These are phyloP conservation scores for Leucocoprinus birnbaumii DNA, from an alignment of 768 basidiomycete genomes.

Conservation along the genomic window DNA sequence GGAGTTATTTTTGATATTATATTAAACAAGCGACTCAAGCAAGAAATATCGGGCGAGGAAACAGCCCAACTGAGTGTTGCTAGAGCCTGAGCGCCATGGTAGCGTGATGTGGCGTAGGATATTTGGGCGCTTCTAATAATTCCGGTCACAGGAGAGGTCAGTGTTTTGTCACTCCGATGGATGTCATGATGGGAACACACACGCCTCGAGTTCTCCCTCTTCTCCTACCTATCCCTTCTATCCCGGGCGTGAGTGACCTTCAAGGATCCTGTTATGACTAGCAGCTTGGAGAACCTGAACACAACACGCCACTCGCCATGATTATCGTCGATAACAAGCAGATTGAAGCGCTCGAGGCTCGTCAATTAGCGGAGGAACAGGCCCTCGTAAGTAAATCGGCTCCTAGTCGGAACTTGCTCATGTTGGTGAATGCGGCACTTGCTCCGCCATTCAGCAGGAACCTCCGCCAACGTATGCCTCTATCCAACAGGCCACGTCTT, in stretches of 20 bases:
- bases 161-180: background rate
- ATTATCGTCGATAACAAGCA: slow-evolving; percentile 25
- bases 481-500: slow-evolving; percentile 15
- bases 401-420: too few species aligned
- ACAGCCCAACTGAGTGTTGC: too few species aligned
- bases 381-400: slow-evolving; percentile 15
- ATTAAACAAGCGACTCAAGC: too few species aligned
- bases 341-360: slow-evolving; percentile 22
- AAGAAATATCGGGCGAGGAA: too few species aligned
- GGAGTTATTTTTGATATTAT: too few species aligned
- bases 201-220: background rate
- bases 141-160: too few species aligned
- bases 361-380: slow-evolving; percentile 22
- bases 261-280: slow-evolving; percentile 6
- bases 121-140: too few species aligned
- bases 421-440: background rate
- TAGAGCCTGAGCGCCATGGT: too few species aligned
- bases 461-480: slow-evolving; percentile 31
- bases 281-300: background rate
- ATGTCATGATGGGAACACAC: slow-evolving; percentile 8
- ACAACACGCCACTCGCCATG: slow-evolving; percentile 16
- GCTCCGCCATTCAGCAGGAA: slow-evolving; percentile 18
- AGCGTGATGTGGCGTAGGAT: too few species aligned
- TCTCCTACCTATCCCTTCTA: background rate
- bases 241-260: background rate